Evolutionary conservation across 2,329 filamentous ascomycete species (phyloP).

Genomic region (Ilyonectria destructans): DNA sequence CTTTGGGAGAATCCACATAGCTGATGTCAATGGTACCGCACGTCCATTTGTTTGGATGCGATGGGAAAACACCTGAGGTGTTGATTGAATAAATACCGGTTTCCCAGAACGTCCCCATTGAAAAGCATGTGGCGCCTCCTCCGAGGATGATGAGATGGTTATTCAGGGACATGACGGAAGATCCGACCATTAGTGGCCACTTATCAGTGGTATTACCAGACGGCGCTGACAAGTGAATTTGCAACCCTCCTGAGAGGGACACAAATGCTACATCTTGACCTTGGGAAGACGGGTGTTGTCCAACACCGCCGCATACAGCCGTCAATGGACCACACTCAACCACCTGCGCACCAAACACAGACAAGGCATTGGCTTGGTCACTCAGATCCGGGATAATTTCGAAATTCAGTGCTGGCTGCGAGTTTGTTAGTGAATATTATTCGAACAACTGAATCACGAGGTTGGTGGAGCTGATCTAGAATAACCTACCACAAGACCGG

Average conservation of each 20-base stretch:
- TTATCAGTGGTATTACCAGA: conserved; percentile 17
- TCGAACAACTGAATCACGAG: neutral
- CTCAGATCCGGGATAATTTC: conserved; percentile 27
- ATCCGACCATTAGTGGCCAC: conserved; percentile 80
- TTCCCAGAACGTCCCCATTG: conserved; percentile 91
- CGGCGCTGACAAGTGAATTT: conserved; percentile 25
- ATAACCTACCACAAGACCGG: conserved; percentile 56
- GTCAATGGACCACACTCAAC: conserved; percentile 42
- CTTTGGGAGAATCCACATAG: conserved; percentile 50
- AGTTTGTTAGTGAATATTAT: neutral
- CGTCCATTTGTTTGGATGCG: neutral
- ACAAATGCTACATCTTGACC: conserved; percentile 51
- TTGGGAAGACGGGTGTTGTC: conserved; percentile 46
- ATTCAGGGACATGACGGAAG: conserved; percentile 67
- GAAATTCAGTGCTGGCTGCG: conserved; percentile 50
- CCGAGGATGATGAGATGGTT: conserved; percentile 76
- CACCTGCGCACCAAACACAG: conserved; percentile 54
- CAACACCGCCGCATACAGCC: conserved; percentile 55
- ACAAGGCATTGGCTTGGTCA: conserved; percentile 36
- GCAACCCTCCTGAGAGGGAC: conserved; percentile 49
- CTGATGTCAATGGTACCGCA: conserved; percentile 27
- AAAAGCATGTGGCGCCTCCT: conserved; percentile 91
- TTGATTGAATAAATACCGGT: conserved; percentile 67
- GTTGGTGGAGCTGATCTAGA: neutral
- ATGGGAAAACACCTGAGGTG: conserved; percentile 24